These are phyloP conservation scores for Pezizomycotina sp. DNA, from an alignment of 2,329 filamentous ascomycete species.

Conservation along the genomic window DNA sequence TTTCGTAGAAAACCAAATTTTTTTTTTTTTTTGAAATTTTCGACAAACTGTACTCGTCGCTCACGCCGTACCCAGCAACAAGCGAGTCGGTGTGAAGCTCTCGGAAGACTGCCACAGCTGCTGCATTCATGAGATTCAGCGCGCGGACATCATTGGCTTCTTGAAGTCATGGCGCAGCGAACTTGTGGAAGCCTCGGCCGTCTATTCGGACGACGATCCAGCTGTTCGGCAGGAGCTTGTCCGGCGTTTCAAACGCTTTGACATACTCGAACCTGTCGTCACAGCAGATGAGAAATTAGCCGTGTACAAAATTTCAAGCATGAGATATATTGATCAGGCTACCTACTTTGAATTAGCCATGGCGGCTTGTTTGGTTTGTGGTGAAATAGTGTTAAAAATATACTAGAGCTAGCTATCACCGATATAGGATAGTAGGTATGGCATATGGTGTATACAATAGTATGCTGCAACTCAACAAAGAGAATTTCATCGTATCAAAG, in stretches of 20 bases:
- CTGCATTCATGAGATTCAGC: slow-evolving; percentile 83
- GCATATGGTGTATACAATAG: too few species aligned
- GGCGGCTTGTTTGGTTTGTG: too few species aligned
- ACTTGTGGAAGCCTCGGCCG: slow-evolving; percentile 88
- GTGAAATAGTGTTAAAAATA: too few species aligned
- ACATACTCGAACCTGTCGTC: slow-evolving; percentile 74
- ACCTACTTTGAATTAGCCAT: slow-evolving; percentile 26
- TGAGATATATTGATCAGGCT: too few species aligned
- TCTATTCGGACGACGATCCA: slow-evolving; percentile 94
- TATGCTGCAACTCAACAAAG: too few species aligned
- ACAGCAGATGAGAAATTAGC: slow-evolving; percentile 14
- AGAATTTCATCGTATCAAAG: too few species aligned
- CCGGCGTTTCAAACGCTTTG: slow-evolving; percentile 68
- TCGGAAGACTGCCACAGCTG: slow-evolving; percentile 67
- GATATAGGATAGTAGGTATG: too few species aligned
- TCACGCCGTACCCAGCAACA: slow-evolving; percentile 76
- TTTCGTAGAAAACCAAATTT: slow-evolving; percentile 43
- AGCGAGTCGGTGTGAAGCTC: slow-evolving; percentile 58
- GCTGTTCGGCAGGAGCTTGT: slow-evolving; percentile 69
- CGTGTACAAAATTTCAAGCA: slow-evolving; percentile 3
- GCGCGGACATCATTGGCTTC: slow-evolving; percentile 87
- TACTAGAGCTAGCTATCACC: too few species aligned
- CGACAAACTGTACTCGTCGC: slow-evolving; percentile 55
- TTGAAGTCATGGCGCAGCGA: slow-evolving; percentile 70
- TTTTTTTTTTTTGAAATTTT: background rate